Evolutionary conservation across 352 stramenopile genomes (phyloP), one percentile per base, ranked within the genome.

Genomic region (Phytopythium cucurbitacearum): DNA sequence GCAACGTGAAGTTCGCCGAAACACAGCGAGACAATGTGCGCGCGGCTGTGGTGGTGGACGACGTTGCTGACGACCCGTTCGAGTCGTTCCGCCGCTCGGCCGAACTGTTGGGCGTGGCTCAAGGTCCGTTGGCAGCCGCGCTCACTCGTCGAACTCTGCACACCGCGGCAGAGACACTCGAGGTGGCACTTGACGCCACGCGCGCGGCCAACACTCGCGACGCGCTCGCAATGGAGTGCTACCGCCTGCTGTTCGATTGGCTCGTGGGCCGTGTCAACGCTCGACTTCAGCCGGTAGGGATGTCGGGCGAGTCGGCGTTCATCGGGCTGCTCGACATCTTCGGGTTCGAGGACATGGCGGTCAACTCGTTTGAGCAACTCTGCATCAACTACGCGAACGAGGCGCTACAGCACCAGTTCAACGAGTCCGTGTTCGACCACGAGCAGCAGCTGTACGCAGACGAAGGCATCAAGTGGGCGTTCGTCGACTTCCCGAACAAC

Each of bases 171-270:
- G 84, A 94, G 63, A 85, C 80, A 45, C 68, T 92, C 37, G 67
- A 84, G 9, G 80, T 94, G 4, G 71, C 67, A 16, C 68, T 92
- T 44, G 76, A 89, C 32, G 74, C 80, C 2, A 53, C 56, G 4
- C 81, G 93, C 41, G 77, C 85, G 40, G 65, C 75, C 11, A 76
- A 96, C 59, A 91, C 81, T 8, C 75, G 91, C 21, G 87, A 97
- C 53, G 91, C 89, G 21, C 71, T 98, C 8, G 79, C 87, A 9
- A 98, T 98, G 84, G 88, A 94, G 63, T 81, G 94, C 48, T 98
- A 98, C 64, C 74, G 87, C 8, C 63, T 92, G 47, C 65, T 97
- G 4, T 98, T 98, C 57, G 79, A 97, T 40, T 99, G 94, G 93
- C 81, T 99, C 42, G 95, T 99, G 36, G 71, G 73, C 6, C 74